Conservation (phyloP, 2,329 filamentous ascomycete genomes). For the Paecilomyces sp. region DNA sequence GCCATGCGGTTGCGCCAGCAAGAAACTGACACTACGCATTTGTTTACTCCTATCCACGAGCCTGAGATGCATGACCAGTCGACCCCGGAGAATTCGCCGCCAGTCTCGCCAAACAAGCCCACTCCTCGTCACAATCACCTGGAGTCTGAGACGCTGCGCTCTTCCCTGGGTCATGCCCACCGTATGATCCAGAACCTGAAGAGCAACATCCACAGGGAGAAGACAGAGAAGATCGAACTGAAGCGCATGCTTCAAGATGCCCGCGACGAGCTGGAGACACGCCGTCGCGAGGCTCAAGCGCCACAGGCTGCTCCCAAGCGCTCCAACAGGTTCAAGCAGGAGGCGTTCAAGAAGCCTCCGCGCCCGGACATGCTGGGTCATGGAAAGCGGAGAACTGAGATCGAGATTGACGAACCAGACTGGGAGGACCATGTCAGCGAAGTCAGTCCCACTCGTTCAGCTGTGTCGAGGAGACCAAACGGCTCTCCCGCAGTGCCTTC, state of each 20-base stretch:
- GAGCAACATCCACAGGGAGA: constrained; percentile 91
- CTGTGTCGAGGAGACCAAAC: constrained; percentile 21
- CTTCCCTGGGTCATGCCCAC: constrained; percentile 88
- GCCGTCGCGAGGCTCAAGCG: constrained; percentile 48
- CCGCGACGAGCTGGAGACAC: constrained; percentile 77
- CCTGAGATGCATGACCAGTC: constrained; percentile 60
- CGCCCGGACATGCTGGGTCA: constrained; percentile 67
- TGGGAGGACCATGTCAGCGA: constrained; percentile 78
- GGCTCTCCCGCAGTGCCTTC: constrained; percentile 17
- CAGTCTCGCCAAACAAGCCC: constrained; percentile 80
- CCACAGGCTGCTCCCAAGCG: constrained; percentile 26
- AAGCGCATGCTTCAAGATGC: constrained; percentile 93
- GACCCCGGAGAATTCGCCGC: constrained; percentile 85
- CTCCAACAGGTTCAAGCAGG: constrained; percentile 11
- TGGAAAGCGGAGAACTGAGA: constrained; percentile 67
- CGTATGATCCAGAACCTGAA: constrained; percentile 94
- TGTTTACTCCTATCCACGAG: constrained; percentile 55
- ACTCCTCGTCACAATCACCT: constrained; percentile 85
- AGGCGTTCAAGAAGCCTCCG: constrained; percentile 70
- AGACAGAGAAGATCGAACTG: constrained; percentile 95
- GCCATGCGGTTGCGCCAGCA: constrained; percentile 63
- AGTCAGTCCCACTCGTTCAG: constrained; percentile 48
- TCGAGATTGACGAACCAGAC: constrained; percentile 71
- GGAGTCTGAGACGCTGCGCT: constrained; percentile 93
- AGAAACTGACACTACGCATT: constrained; percentile 53